These are phyloP conservation scores for Paecilomyces fulvus DNA, from an alignment of 2,329 filamentous ascomycete genomes.

Conservation along the genomic window DNA sequence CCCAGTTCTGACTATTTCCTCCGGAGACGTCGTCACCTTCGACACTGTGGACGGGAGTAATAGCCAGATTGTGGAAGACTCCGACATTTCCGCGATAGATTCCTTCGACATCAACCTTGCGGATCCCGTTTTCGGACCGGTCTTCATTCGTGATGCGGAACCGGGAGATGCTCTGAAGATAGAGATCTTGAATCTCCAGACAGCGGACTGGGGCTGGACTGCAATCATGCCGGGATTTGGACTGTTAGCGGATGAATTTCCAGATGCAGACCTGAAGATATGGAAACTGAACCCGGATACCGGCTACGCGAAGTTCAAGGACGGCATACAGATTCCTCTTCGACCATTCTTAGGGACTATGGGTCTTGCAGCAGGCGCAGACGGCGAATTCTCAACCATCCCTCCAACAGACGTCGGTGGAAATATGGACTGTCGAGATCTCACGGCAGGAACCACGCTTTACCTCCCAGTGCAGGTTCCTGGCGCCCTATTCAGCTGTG, in stretches of 20 bases:
- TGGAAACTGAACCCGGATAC: slow-evolving; percentile 38
- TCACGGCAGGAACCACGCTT: slow-evolving; percentile 39
- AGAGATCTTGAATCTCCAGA: slow-evolving; percentile 40
- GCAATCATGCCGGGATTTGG: slow-evolving; percentile 45
- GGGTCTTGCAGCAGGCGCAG: slow-evolving; percentile 40
- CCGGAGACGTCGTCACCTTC: slow-evolving; percentile 41
- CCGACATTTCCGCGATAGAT: slow-evolving; percentile 31
- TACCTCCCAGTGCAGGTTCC: slow-evolving; percentile 43
- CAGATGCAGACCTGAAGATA: slow-evolving; percentile 38
- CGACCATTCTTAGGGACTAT: slow-evolving; percentile 47
- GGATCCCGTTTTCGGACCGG: slow-evolving; percentile 45
- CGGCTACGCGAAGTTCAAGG: slow-evolving; percentile 39
- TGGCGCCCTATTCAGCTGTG: slow-evolving; percentile 47
- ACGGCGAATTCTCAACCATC: slow-evolving; percentile 42
- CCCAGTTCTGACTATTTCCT: slow-evolving; percentile 40
- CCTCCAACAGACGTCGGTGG: slow-evolving; percentile 45
- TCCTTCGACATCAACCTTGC: slow-evolving; percentile 35
- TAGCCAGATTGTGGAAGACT: slow-evolving; percentile 40
- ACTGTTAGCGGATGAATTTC: slow-evolving; percentile 42
- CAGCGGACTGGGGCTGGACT: slow-evolving; percentile 45
- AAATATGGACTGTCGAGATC: slow-evolving; percentile 48
- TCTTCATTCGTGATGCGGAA: slow-evolving; percentile 41
- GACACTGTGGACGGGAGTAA: slow-evolving; percentile 44
- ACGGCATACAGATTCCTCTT: slow-evolving; percentile 42
- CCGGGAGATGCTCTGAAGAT: slow-evolving; percentile 47